A percentile compares a stretch with the other conserved stretches of the same genome.
Evolutionary conservation across 257 asterid species (phyloP).

Genomic region (Vinca minor): DNA sequence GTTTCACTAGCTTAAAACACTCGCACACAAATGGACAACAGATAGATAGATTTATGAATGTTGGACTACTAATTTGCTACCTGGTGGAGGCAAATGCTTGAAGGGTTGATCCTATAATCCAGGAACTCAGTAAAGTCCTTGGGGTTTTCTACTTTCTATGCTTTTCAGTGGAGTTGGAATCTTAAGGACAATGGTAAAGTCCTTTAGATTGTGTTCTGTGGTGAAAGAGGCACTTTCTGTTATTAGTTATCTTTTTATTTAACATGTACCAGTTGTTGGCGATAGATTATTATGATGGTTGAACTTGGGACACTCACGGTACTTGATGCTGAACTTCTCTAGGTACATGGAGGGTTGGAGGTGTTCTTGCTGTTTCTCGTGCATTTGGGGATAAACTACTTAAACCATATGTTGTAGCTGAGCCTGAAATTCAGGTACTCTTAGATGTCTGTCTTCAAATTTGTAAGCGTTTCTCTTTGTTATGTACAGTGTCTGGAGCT

Average conservation of each 20-base stretch:
- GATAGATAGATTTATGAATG: no score
- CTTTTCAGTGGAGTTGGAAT: background rate
- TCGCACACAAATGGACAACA: no score
- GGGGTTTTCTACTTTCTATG: no score
- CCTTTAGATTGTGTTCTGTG: background rate
- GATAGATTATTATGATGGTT: background rate
- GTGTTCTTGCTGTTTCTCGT: conserved; percentile 88
- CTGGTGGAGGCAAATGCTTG: no score
- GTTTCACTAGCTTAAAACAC: no score
- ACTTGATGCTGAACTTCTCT: conserved; percentile 10
- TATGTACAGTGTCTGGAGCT: no score
- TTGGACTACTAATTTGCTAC: no score
- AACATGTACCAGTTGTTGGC: background rate
- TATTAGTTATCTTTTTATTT: background rate
- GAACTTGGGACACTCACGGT: background rate
- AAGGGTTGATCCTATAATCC: no score
- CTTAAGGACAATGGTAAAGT: background rate
- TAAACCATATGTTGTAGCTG: conserved; percentile 62
- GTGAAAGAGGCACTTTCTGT: background rate
- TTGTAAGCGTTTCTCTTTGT: background rate
- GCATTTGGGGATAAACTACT: conserved; percentile 74
- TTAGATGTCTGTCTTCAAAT: no score
- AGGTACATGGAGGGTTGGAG: conserved; percentile 86
- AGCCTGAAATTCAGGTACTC: conserved; percentile 72
- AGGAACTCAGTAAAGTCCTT: no score